These are phyloP conservation scores for Atkinsonella texensis DNA, from an alignment of 2,329 filamentous ascomycete species.

Conservation along the genomic window DNA sequence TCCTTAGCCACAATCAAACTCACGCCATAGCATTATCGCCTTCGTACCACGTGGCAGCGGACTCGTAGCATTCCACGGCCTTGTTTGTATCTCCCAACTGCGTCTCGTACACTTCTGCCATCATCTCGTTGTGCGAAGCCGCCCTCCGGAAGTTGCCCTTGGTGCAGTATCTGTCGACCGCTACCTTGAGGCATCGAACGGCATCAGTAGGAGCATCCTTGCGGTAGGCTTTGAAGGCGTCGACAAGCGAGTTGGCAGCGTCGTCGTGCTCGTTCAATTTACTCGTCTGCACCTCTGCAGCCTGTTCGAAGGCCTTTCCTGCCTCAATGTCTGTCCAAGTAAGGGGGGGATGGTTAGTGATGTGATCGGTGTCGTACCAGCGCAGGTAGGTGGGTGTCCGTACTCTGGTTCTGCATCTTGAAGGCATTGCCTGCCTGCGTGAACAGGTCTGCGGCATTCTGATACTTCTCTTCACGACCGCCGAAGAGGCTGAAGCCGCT, in stretches of 20 bases:
- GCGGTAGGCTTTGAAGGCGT: slow-evolving; percentile 92
- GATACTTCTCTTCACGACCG: slow-evolving; percentile 75
- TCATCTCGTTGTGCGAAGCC: slow-evolving; percentile 78
- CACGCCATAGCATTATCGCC: slow-evolving; percentile 74
- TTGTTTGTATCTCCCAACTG: slow-evolving; percentile 67
- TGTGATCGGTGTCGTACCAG: neutral
- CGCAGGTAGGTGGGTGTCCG: slow-evolving; percentile 12
- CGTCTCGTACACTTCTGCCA: slow-evolving; percentile 76
- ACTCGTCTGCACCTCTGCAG: slow-evolving; percentile 66
- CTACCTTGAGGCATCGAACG: slow-evolving; percentile 63
- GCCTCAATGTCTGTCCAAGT: slow-evolving; percentile 59
- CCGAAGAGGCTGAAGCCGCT: slow-evolving; percentile 86
- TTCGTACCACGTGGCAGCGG: slow-evolving; percentile 82
- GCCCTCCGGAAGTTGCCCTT: slow-evolving; percentile 88
- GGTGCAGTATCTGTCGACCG: slow-evolving; percentile 74
- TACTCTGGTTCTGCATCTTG: slow-evolving; percentile 74
- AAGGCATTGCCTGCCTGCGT: slow-evolving; percentile 86
- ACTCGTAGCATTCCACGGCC: slow-evolving; percentile 74
- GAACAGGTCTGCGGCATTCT: slow-evolving; percentile 79
- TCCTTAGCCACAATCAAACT: slow-evolving; percentile 21
- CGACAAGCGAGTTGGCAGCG: slow-evolving; percentile 73
- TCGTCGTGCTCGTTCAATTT: slow-evolving; percentile 88
- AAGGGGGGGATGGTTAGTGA: neutral
- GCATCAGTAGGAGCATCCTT: slow-evolving; percentile 77
- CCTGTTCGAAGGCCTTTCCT: slow-evolving; percentile 74